Conservation (phyloP, 306 rosid species). For the Cyamopsis tetragonoloba region DNA sequence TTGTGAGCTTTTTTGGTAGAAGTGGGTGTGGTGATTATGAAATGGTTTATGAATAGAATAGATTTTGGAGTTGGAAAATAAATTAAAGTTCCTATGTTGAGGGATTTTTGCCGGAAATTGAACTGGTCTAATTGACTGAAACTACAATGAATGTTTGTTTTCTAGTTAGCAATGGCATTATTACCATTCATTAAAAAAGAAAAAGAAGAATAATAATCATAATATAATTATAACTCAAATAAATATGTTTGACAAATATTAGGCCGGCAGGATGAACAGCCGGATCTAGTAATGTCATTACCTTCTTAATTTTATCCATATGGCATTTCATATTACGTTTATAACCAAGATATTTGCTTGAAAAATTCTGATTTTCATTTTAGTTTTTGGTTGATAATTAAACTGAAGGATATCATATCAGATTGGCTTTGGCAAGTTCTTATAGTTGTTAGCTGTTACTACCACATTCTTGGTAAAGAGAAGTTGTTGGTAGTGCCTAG, state of each 20-base stretch:
- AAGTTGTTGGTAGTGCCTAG: no score
- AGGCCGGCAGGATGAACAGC: slow-evolving; percentile 45
- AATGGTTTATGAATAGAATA: slow-evolving; percentile 14
- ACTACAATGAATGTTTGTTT: slow-evolving; percentile 38
- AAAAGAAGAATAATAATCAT: not conserved
- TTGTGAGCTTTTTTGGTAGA: not conserved
- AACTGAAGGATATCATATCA: no score
- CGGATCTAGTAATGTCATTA: slow-evolving; percentile 31
- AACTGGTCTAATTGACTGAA: slow-evolving; percentile 40
- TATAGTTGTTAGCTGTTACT: no score
- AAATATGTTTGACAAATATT: slow-evolving; percentile 30
- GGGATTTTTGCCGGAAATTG: slow-evolving; percentile 30
- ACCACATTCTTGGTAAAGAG: no score
- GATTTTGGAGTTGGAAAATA: slow-evolving; percentile 17
- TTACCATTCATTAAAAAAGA: not conserved
- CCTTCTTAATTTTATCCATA: slow-evolving; percentile 31
- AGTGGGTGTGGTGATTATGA: not conserved
- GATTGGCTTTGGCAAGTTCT: no score
- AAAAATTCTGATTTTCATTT: no score
- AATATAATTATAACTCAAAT: not conserved
- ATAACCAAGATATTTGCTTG: slow-evolving; percentile 6
- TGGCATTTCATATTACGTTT: slow-evolving; percentile 14
- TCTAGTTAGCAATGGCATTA: slow-evolving; percentile 13
- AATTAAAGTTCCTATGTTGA: slow-evolving; percentile 24
- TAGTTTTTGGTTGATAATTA: no score